phyloP scores from a whole-genome alignment of 2,329 filamentous ascomycete genomes.

The Monosporascus sp. region DNA sequence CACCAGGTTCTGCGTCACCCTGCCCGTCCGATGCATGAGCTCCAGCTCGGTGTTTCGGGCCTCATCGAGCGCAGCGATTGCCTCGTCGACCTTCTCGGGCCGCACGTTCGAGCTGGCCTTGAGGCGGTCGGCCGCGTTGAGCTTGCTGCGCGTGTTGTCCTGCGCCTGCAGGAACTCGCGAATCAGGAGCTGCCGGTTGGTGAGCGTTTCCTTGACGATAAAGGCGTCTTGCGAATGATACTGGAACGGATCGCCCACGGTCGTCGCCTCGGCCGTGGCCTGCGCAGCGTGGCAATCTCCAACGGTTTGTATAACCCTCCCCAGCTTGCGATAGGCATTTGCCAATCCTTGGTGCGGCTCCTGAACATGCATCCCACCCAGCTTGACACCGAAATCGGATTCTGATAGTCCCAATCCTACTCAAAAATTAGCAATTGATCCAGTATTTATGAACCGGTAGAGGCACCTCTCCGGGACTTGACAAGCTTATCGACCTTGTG shows the following conservation, averaged over 20 bases:
- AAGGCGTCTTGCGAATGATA: slow-evolving; percentile 96
- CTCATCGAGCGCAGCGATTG: slow-evolving; percentile 85
- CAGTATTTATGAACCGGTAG: slow-evolving; percentile 6
- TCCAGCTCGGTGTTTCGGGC: slow-evolving; percentile 77
- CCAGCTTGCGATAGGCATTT: slow-evolving; percentile 90
- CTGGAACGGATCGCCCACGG: slow-evolving; percentile 85
- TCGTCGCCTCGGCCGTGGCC: slow-evolving; percentile 93
- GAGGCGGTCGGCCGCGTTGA: slow-evolving; percentile 80
- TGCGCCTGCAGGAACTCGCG: slow-evolving; percentile 91
- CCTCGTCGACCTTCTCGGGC: slow-evolving; percentile 94
- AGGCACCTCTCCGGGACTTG: slow-evolving; percentile 79
- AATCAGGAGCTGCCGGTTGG: slow-evolving; percentile 93
- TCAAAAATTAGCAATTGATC: slow-evolving; percentile 14
- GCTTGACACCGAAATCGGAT: slow-evolving; percentile 86
- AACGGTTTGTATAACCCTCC: slow-evolving; percentile 85
- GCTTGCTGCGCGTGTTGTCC: slow-evolving; percentile 74
- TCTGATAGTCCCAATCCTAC: slow-evolving; percentile 88
- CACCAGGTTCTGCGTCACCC: slow-evolving; percentile 84
- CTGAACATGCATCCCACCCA: slow-evolving; percentile 80
- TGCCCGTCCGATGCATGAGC: slow-evolving; percentile 77
- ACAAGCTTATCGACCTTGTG: slow-evolving; percentile 95
- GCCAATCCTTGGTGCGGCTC: slow-evolving; percentile 84
- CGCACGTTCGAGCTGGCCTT: slow-evolving; percentile 83
- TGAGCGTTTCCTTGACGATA: slow-evolving; percentile 96
- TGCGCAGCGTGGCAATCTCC: slow-evolving; percentile 96